Evolutionary conservation across 345 rosid species (phyloP).

Genomic region (Viola odorata): DNA sequence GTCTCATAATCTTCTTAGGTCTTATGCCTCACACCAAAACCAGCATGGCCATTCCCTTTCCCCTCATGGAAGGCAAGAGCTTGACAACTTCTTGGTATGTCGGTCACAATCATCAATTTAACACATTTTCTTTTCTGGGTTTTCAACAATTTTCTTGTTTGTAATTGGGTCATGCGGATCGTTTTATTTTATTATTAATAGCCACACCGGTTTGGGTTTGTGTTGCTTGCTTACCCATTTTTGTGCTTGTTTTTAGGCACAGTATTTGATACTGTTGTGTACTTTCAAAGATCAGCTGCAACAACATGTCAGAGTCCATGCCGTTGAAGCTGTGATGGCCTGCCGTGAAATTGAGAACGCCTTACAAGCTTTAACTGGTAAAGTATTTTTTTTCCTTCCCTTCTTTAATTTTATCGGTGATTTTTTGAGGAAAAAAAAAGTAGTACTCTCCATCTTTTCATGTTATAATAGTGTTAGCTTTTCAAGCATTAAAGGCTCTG

Average conservation of each 20-base stretch:
- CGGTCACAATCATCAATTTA: background rate
- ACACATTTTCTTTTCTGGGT: background rate
- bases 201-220: too few relatives aligned
- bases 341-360: constrained; percentile 94
- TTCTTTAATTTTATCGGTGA: background rate
- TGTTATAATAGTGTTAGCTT: background rate
- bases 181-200: too few relatives aligned
- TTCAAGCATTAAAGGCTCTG: background rate
- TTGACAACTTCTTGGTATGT: constrained; percentile 80
- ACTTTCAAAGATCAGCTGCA: constrained; percentile 96
- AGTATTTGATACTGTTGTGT: constrained; percentile 84
- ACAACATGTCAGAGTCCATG: constrained; percentile 96
- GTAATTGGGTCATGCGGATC: background rate
- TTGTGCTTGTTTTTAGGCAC: constrained; percentile 44
- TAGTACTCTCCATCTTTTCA: background rate
- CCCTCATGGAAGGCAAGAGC: constrained; percentile 83
- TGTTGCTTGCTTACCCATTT: background rate
- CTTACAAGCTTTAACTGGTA: constrained; percentile 91
- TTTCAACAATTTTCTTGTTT: background rate
- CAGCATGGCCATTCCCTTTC: constrained; percentile 40
- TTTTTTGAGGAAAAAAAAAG: background rate
- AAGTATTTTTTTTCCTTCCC: constrained; percentile 10
- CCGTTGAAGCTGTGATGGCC: constrained; percentile 98
- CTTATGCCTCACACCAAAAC: constrained; percentile 57
- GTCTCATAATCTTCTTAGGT: constrained; percentile 76